Percentiles rank a stretch among this genome's conserved stretches.
These are phyloP conservation scores for Maudiozyma humilis DNA, from an alignment of 1,139 yeast species.

Conservation along the genomic window DNA sequence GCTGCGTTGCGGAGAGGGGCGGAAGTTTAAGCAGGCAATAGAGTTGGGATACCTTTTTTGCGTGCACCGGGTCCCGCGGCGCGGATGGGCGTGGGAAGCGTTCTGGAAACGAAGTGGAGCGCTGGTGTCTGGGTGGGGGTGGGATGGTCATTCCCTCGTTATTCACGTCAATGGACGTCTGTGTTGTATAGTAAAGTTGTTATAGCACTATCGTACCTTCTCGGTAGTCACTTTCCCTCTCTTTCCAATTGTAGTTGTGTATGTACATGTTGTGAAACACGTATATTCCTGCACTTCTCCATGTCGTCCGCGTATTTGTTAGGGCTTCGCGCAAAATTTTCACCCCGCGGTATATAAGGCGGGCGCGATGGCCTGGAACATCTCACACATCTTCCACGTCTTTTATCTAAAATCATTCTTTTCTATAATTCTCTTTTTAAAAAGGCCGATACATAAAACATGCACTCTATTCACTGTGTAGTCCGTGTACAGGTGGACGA, in stretches of 20 bases:
- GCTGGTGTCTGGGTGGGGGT: too few species aligned
- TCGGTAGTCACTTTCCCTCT: too few species aligned
- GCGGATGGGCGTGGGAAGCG: background rate
- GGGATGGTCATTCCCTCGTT: too few species aligned
- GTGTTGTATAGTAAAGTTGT: too few species aligned
- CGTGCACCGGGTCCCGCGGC: background rate
- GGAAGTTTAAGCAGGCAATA: background rate
- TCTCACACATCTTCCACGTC: background rate
- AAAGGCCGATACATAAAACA: conserved; percentile 27
- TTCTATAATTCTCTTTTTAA: conserved; percentile 6
- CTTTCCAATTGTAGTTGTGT: too few species aligned
- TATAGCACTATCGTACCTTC: too few species aligned
- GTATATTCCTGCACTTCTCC: too few species aligned
- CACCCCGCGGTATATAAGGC: background rate
- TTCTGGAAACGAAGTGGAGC: background rate
- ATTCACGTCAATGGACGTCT: too few species aligned
- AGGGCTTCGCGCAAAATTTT: background rate
- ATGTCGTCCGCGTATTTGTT: background rate
- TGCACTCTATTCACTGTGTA: conserved; percentile 34
- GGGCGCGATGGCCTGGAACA: background rate
- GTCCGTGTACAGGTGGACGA: conserved; percentile 28
- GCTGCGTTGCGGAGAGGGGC: background rate
- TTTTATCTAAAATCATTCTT: too few species aligned
- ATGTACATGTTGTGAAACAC: too few species aligned
- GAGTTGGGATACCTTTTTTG: background rate